These are phyloP conservation scores for Barnettozyma hawaiiensis DNA, from an alignment of 1,139 yeast genomes.

Conservation along the genomic window DNA sequence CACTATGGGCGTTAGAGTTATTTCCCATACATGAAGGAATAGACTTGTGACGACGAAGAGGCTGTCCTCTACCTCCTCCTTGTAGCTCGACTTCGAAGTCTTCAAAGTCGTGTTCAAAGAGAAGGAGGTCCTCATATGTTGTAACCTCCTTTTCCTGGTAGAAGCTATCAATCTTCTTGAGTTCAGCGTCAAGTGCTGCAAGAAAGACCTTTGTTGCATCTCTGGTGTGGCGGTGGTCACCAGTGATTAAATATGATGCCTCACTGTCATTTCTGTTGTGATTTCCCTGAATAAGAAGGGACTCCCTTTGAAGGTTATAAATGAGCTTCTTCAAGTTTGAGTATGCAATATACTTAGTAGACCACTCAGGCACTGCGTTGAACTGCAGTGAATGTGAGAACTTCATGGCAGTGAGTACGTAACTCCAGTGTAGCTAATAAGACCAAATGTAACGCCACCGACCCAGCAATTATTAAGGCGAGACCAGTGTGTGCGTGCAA, in stretches of 20 bases:
- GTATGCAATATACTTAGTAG: constrained; percentile 67
- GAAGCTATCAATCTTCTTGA: constrained; percentile 55
- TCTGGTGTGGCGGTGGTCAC: constrained; percentile 15
- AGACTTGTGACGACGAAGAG: constrained; percentile 13
- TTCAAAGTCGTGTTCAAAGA: constrained; percentile 18
- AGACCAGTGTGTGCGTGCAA: no score
- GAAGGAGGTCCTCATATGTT: constrained; percentile 35
- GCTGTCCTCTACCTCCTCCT: not conserved
- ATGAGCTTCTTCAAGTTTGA: constrained; percentile 62
- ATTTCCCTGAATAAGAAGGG: constrained; percentile 31
- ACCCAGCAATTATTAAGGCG: no score
- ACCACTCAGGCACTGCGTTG: constrained; percentile 78
- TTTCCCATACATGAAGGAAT: constrained; percentile 9
- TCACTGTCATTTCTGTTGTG: constrained; percentile 18
- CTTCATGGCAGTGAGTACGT: constrained; percentile 45
- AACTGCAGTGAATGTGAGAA: constrained; percentile 71
- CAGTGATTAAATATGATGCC: constrained; percentile 22
- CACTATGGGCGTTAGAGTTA: constrained; percentile 2
- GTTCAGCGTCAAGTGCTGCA: constrained; percentile 34
- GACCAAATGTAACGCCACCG: no score
- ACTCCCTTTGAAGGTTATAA: constrained; percentile 59
- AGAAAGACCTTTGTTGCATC: constrained; percentile 26
- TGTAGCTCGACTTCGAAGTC: constrained; percentile 27
- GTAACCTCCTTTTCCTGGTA: constrained; percentile 49
- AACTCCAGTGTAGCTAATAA: not conserved